phyloP scores from a whole-genome alignment of 192 early-diverging fungal genomes.

The Coemansia biformis region DNA sequence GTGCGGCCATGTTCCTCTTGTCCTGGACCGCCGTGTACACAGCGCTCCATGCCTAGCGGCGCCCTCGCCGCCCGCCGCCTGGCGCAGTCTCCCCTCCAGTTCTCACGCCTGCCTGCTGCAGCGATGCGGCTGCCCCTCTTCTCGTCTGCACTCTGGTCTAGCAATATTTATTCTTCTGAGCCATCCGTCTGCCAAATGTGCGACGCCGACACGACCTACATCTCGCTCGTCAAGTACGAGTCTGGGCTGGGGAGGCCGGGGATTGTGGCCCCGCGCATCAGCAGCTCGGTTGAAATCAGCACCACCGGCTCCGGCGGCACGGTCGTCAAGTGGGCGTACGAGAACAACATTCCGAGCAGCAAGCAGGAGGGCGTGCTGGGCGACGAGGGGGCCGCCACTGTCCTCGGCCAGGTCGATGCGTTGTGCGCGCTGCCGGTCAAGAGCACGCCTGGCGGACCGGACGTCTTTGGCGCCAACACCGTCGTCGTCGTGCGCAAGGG shows the following conservation, averaged over 20 bases:
- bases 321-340: conserved; percentile 16
- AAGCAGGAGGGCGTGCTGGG: conserved; percentile 14
- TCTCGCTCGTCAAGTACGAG: conserved; percentile 34
- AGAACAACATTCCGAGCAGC: conserved; percentile 16
- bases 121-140: too few relatives aligned
- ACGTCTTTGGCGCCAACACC: conserved; percentile 42
- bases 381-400: background rate
- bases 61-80: background rate
- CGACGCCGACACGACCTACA: conserved; percentile 14
- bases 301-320: conserved; percentile 13
- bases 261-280: conserved; percentile 32
- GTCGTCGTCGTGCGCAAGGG: conserved; percentile 30
- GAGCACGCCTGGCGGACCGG: conserved; percentile 11
- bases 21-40: conserved; percentile 31
- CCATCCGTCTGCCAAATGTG: too few relatives aligned
- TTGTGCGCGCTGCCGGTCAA: conserved; percentile 13
- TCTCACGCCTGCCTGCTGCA: too few relatives aligned
- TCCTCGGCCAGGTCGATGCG: conserved; percentile 16
- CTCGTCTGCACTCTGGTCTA: too few relatives aligned
- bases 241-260: conserved; percentile 33
- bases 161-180: too few relatives aligned
- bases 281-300: conserved; percentile 24
- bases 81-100: too few relatives aligned
- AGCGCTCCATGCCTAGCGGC: conserved; percentile 11
- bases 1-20: conserved; percentile 32